Conservation (phyloP, 2,329 filamentous ascomycete genomes). For the Aspergillus sp. region DNA sequence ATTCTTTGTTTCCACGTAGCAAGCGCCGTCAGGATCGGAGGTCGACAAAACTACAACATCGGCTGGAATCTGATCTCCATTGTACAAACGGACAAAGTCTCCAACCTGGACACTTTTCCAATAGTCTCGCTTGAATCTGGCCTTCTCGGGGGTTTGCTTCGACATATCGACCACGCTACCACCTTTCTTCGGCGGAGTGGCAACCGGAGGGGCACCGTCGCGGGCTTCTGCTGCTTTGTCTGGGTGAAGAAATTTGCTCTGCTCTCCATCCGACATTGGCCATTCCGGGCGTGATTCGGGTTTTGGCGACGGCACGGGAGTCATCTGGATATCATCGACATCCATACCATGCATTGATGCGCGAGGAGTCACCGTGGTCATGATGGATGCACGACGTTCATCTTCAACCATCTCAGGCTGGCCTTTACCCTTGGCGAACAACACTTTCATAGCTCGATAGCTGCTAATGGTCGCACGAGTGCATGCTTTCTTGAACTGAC, state of each 20-base stretch:
- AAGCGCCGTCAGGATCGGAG: constrained; percentile 88
- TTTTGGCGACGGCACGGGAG: constrained; percentile 79
- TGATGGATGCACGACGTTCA: constrained; percentile 62
- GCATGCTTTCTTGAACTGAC: constrained; percentile 83
- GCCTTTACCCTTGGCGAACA: constrained; percentile 45
- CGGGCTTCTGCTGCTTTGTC: constrained; percentile 24
- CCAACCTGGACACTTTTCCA: constrained; percentile 97
- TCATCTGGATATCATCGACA: constrained; percentile 84
- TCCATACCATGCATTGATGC: constrained; percentile 45
- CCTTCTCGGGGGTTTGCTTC: constrained; percentile 60
- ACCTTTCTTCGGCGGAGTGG: constrained; percentile 39
- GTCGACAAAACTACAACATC: constrained; percentile 90
- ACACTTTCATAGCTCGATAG: constrained; percentile 47
- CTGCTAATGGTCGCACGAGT: constrained; percentile 58
- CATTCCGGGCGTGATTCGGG: constrained; percentile 49
- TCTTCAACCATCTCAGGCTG: constrained; percentile 31
- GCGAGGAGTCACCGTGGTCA: constrained; percentile 55
- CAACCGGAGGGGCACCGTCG: constrained; percentile 19
- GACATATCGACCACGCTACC: constrained; percentile 71
- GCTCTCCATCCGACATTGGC: constrained; percentile 28
- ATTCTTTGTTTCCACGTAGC: constrained; percentile 98
- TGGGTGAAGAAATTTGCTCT: constrained; percentile 27
- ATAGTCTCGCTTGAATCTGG: constrained; percentile 83
- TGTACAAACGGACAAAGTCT: constrained; percentile 94
- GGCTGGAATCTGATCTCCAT: constrained; percentile 90